Conservation (phyloP, 305 asterid species). For the Fraxinus dipetala region DNA sequence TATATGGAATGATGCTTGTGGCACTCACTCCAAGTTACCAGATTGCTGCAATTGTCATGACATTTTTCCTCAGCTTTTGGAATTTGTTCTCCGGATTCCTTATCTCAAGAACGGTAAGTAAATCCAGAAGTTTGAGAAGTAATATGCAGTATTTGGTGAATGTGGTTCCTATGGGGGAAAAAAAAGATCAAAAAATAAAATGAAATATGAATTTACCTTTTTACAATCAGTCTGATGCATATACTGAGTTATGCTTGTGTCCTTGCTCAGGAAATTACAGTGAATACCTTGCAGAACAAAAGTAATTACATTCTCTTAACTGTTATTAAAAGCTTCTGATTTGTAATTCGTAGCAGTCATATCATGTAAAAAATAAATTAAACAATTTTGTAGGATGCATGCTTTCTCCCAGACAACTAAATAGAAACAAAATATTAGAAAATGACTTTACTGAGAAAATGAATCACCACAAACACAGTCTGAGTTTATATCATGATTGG, state of each 20-base stretch:
- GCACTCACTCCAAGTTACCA: conserved; percentile 88
- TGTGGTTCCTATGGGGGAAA: neutral
- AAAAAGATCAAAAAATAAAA: neutral
- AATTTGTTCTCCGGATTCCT: conserved; percentile 87
- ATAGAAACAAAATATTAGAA: neutral
- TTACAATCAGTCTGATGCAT: neutral
- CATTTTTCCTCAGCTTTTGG: conserved; percentile 98
- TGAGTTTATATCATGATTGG: neutral
- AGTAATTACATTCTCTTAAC: neutral
- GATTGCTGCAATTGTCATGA: conserved; percentile 83
- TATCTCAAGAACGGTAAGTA: conserved; percentile 74
- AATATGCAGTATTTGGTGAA: neutral
- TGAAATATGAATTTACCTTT: neutral
- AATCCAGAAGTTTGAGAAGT: neutral
- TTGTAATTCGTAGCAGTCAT: neutral
- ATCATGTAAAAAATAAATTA: neutral
- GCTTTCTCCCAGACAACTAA: neutral
- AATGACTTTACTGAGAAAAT: neutral
- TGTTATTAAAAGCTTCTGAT: neutral
- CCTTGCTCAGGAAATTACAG: neutral
- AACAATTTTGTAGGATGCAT: neutral
- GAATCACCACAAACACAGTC: neutral
- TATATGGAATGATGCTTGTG: conserved; percentile 95
- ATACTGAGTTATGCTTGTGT: neutral
- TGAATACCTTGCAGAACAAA: neutral